Evolutionary conservation across 1,284 basidiomycete genomes (phyloP).

Genomic region (Leccinum colubrinum): DNA sequence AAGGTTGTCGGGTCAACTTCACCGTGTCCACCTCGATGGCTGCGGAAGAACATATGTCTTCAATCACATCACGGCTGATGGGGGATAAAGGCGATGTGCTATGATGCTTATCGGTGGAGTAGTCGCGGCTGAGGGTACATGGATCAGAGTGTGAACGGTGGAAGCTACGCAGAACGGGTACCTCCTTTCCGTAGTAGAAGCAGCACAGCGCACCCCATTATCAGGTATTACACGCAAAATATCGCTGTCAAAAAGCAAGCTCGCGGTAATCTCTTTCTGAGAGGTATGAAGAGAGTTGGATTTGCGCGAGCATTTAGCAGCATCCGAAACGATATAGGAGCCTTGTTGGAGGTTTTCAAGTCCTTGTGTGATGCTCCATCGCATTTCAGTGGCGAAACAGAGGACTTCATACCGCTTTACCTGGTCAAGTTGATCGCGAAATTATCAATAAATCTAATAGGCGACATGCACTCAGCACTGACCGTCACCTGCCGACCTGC

Average conservation of each 20-base stretch:
- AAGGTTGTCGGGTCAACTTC: neutral
- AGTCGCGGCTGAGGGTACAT: slow-evolving; percentile 9
- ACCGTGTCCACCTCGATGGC: neutral
- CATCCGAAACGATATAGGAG: slow-evolving; percentile 16
- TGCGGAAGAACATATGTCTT: slow-evolving; percentile 16
- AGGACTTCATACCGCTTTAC: slow-evolving; percentile 30
- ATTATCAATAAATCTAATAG: neutral
- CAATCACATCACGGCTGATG: slow-evolving; percentile 16
- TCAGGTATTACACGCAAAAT: slow-evolving; percentile 19
- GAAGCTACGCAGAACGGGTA: slow-evolving; percentile 1
- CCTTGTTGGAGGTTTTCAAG: slow-evolving; percentile 18
- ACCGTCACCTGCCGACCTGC: slow-evolving; percentile 26
- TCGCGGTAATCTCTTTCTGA: neutral
- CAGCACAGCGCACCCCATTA: neutral
- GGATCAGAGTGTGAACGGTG: neutral
- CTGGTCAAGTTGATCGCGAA: slow-evolving; percentile 7
- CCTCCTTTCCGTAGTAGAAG: slow-evolving; percentile 8
- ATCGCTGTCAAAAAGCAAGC: slow-evolving; percentile 13
- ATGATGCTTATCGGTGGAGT: neutral
- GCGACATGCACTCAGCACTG: neutral
- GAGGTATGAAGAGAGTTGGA: neutral
- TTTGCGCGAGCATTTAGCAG: slow-evolving; percentile 1
- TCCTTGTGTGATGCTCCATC: slow-evolving; percentile 20
- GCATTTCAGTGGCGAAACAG: slow-evolving; percentile 28
- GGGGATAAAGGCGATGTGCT: slow-evolving; percentile 18